Percentiles rank a stretch among this genome's conserved stretches.
Conservation (phyloP, 2,329 filamentous ascomycete genomes). For the Lasiodiplodia sp. region DNA sequence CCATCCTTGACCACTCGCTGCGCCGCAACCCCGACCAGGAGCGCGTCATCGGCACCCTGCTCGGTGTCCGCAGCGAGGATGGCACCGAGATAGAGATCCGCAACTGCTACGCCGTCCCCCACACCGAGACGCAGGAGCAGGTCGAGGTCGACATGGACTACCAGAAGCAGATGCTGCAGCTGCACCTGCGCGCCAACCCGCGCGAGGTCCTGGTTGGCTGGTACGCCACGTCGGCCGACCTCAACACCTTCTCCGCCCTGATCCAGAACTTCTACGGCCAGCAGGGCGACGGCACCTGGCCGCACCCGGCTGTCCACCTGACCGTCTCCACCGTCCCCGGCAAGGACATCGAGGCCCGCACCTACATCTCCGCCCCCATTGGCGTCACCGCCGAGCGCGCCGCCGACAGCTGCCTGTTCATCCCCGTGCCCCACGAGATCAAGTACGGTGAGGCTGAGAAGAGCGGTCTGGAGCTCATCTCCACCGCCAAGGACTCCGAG, state of each 20-base stretch:
- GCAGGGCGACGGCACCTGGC: constrained; percentile 95
- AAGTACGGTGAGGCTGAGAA: constrained; percentile 83
- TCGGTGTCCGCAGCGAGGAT: constrained; percentile 93
- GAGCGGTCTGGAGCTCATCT: constrained; percentile 81
- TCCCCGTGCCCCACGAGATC: constrained; percentile 94
- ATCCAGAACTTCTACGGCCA: constrained; percentile 99
- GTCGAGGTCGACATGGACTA: constrained; percentile 99
- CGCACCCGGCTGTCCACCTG: constrained; percentile 95
- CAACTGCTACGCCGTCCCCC: constrained; percentile 96
- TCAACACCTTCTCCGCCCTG: constrained; percentile 97
- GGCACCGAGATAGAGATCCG: constrained; percentile 95
- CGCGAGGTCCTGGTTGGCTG: constrained; percentile 95
- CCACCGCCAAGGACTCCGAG: constrained; percentile 80
- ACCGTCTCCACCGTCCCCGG: constrained; percentile 91
- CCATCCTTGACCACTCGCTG: constrained; percentile 84
- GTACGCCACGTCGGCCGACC: constrained; percentile 96
- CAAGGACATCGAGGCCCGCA: constrained; percentile 85
- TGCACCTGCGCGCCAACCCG: constrained; percentile 92
- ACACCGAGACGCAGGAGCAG: constrained; percentile 98
- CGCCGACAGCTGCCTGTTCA: constrained; percentile 95
- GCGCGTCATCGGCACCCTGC: constrained; percentile 93
- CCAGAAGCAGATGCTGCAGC: constrained; percentile 97
- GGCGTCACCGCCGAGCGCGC: constrained; percentile 94
- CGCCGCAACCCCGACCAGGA: constrained; percentile 91
- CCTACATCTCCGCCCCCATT: constrained; percentile 95